Evolutionary conservation across 352 stramenopile species (phyloP).

Genomic region (Globisporangium spiculum): DNA sequence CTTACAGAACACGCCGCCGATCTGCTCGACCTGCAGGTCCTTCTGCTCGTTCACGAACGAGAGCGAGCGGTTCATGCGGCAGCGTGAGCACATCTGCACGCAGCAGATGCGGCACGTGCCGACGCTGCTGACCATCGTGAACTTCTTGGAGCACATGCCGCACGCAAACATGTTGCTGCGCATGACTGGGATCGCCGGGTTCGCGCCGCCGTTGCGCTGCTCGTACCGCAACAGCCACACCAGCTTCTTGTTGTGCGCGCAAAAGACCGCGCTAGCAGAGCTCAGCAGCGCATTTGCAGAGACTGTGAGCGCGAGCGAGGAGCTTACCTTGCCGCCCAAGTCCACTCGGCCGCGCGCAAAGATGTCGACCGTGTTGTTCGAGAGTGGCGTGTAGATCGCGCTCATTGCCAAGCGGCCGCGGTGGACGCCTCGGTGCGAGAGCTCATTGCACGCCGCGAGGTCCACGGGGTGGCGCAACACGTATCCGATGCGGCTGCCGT

Average conservation of each 20-base stretch:
- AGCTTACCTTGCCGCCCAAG: not conserved
- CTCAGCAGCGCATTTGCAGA: constrained; percentile 19
- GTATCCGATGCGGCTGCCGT: constrained; percentile 20
- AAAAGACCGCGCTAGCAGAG: constrained; percentile 16
- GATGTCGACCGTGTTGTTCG: constrained; percentile 16
- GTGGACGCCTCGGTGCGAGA: not conserved
- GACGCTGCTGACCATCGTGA: constrained; percentile 21
- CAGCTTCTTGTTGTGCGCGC: constrained; percentile 36
- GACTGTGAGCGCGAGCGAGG: not conserved
- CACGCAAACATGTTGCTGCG: constrained; percentile 15
- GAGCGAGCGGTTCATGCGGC: constrained; percentile 26
- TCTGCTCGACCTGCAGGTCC: constrained; percentile 18
- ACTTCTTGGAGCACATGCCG: constrained; percentile 26
- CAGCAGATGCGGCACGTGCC: constrained; percentile 30
- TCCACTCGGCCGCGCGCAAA: constrained; percentile 8
- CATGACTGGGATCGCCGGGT: constrained; percentile 3
- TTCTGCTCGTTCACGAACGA: constrained; percentile 20
- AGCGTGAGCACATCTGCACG: constrained; percentile 28
- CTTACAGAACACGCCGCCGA: constrained; percentile 30
- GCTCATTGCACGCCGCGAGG: not conserved
- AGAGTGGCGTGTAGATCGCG: constrained; percentile 12
- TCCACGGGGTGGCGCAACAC: constrained; percentile 14
- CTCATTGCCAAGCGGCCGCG: constrained; percentile 11
- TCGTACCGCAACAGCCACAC: constrained; percentile 23
- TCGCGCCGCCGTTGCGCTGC: constrained; percentile 12